Evolutionary conservation across 495 filamentous ascomycete species (phyloP), one percentile per base, ranked within the genome.

Genomic region (Lasiosphaeria ovina): DNA sequence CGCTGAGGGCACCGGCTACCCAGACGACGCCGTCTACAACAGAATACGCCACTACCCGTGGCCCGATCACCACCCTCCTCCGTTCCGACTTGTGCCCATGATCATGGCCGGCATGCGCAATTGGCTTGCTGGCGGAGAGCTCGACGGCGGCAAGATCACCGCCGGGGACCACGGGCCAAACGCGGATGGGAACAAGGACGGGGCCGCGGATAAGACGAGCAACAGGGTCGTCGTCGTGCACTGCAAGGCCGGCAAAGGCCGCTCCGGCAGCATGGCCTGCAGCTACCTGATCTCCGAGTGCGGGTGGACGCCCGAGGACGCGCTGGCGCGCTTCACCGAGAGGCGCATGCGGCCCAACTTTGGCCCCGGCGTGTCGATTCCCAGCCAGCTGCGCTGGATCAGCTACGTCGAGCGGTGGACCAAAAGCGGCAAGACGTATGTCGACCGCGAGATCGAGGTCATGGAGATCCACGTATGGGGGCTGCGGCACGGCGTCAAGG

Each of bases 1-100:
- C 40, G 94, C 91, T 36, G 94, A 98, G 71, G 94, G 94, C 8
- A 96, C 95, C 0, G 94, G 94, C 0, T 98, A 98, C 66, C 90
- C 90, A 0, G 94, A 98, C 71, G 81, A 81, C 32, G 93, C 94
- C 58, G 92, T 98, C 2, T 90, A 93, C 67, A 80, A 83, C 35
- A 77, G 92, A 0, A 86, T 98, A 51, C 82, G 87, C 62, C 94
- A 98, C 75, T 97, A 89, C 65, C 94, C 94, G 2, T 98, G 90
- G 83, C 95, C 95, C 0, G 94, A 98, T 71, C 94, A 98, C 69
- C 94, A 98, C 71, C 95, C 94, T 35, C 94, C 94, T 59, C 94
- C 95, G 3, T 98, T 98, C 67, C 82, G 84, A 35, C 74, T 97
- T 12, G 87, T 98, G 31, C 93, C 92, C 1, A 78, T 87, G 67